phyloP scores from a whole-genome alignment of 2,329 filamentous ascomycete genomes.

The Colletotrichum chrysophilum region DNA sequence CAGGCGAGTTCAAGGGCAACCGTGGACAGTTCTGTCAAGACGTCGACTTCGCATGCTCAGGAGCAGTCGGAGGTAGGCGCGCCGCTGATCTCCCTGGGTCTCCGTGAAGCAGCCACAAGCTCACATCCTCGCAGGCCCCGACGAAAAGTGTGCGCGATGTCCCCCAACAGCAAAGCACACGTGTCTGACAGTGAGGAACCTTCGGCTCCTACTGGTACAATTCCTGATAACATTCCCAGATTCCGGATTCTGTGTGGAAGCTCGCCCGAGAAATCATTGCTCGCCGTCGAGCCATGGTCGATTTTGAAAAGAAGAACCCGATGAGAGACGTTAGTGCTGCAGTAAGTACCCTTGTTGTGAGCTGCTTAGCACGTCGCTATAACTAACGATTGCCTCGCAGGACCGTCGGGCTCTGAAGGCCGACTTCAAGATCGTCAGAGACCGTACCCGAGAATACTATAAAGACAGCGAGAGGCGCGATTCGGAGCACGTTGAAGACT shows the following conservation, averaged over 20 bases:
- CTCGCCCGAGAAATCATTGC: neutral
- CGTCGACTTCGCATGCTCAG: neutral
- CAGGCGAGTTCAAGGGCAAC: neutral
- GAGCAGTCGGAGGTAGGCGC: neutral
- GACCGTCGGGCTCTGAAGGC: neutral
- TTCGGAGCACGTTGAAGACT: no score
- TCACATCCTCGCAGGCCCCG: neutral
- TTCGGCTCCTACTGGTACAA: neutral
- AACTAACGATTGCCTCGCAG: neutral
- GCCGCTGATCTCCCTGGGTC: neutral
- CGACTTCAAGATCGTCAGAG: neutral
- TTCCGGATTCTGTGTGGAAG: neutral
- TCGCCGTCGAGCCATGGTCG: neutral
- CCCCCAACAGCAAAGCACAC: neutral
- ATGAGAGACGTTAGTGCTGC: neutral
- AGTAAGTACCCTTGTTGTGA: neutral
- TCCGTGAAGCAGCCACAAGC: neutral
- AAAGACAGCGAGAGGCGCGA: neutral
- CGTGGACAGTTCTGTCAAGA: neutral
- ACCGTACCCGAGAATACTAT: neutral
- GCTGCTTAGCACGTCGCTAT: neutral
- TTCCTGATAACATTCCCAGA: neutral
- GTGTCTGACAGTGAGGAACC: neutral
- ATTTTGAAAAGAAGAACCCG: neutral
- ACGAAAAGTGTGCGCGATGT: neutral